Evolutionary conservation across 2,329 filamentous ascomycete genomes (phyloP).

Genomic region (Fusarium incarnatum): DNA sequence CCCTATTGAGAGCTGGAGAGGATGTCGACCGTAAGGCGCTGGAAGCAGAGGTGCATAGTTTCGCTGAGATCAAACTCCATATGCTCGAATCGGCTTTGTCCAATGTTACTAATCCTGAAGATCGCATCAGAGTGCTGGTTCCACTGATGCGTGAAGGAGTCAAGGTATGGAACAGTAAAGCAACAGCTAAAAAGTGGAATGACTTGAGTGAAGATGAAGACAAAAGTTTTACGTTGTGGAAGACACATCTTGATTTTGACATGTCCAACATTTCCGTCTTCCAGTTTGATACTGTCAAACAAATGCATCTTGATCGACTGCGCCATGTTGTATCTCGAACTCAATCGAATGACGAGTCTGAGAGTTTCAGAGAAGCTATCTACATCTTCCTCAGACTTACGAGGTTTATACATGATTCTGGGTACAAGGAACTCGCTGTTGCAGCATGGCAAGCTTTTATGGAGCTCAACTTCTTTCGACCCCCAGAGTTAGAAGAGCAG

Average conservation of each 20-base stretch:
- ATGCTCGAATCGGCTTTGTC: conserved; percentile 82
- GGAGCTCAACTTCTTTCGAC: conserved; percentile 75
- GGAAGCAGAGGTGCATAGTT: conserved; percentile 72
- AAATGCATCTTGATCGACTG: conserved; percentile 67
- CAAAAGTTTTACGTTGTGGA: conserved; percentile 73
- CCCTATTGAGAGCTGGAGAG: conserved; percentile 66
- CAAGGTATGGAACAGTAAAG: conserved; percentile 77
- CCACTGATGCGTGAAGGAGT: conserved; percentile 79
- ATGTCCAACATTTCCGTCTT: conserved; percentile 76
- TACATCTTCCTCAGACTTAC: conserved; percentile 83
- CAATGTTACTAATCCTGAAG: conserved; percentile 59
- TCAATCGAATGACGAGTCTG: neutral
- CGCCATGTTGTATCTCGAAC: conserved; percentile 27
- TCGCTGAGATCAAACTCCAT: conserved; percentile 82
- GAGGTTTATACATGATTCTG: conserved; percentile 78
- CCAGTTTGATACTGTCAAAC: conserved; percentile 73
- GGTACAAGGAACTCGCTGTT: conserved; percentile 80
- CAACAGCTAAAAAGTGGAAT: conserved; percentile 73
- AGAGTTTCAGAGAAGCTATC: conserved; percentile 54
- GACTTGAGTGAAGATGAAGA: conserved; percentile 52
- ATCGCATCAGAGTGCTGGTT: conserved; percentile 71
- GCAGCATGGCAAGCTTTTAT: conserved; percentile 86
- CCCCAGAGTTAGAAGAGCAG: conserved; percentile 51
- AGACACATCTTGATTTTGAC: conserved; percentile 76
- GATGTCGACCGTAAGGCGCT: conserved; percentile 60